phyloP scores from a whole-genome alignment of 2,329 filamentous ascomycete species.

The Fusarium sp. region DNA sequence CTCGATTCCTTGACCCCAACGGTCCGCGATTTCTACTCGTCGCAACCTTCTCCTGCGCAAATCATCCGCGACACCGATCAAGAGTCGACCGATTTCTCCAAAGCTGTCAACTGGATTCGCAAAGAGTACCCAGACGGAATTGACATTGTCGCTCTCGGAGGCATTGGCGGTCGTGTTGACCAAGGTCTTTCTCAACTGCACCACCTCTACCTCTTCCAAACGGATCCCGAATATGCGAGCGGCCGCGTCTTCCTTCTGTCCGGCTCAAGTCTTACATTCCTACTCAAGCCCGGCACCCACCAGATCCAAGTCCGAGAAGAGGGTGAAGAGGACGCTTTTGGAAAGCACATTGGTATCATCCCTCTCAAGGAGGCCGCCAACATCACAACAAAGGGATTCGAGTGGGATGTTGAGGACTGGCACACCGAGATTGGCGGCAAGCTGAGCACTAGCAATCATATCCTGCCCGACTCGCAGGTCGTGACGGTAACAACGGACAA shows the following conservation, averaged over 20 bases:
- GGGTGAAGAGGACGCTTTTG: slow-evolving; percentile 68
- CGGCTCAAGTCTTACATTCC: slow-evolving; percentile 82
- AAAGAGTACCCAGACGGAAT: slow-evolving; percentile 51
- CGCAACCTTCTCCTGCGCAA: slow-evolving; percentile 61
- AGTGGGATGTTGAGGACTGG: slow-evolving; percentile 93
- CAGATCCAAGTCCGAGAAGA: slow-evolving; percentile 72
- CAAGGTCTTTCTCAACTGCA: slow-evolving; percentile 92
- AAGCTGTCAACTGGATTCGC: slow-evolving; percentile 75
- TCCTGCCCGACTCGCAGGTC: slow-evolving; percentile 67
- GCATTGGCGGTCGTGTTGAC: slow-evolving; percentile 90
- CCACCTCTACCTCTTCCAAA: slow-evolving; percentile 78
- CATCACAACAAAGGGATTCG: slow-evolving; percentile 84
- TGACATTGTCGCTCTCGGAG: slow-evolving; percentile 85
- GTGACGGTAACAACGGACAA: slow-evolving; percentile 73
- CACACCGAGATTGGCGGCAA: slow-evolving; percentile 78
- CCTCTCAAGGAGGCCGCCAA: slow-evolving; percentile 81
- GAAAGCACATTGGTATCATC: slow-evolving; percentile 85
- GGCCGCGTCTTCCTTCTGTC: slow-evolving; percentile 83
- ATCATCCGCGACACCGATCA: slow-evolving; percentile 83
- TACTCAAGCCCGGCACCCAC: slow-evolving; percentile 78
- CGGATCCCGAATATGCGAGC: slow-evolving; percentile 59
- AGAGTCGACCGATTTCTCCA: slow-evolving; percentile 90
- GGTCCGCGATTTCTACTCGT: slow-evolving; percentile 74
- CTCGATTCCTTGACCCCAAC: slow-evolving; percentile 81
- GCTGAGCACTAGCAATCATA: slow-evolving; percentile 85